Evolutionary conservation across 805 yeast genomes (phyloP).

Genomic region (Ogataea zsoltii): DNA sequence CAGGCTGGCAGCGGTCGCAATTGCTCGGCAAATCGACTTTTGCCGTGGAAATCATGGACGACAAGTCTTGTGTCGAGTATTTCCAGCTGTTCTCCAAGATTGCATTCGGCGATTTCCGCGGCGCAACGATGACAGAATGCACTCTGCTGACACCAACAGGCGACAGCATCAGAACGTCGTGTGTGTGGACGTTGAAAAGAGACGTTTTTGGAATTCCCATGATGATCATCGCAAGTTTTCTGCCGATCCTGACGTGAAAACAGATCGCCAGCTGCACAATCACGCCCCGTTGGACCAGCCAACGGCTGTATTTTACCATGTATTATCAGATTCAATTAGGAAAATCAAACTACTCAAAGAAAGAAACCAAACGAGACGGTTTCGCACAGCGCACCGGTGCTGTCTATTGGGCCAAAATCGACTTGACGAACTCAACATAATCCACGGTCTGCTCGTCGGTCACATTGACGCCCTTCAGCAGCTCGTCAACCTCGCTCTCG

Average conservation of each 20-base stretch:
- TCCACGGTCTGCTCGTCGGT: conserved; percentile 94
- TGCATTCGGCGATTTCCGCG: conserved; percentile 88
- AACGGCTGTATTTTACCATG: neutral
- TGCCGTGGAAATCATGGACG: conserved; percentile 84
- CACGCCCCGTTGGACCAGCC: too few relatives aligned
- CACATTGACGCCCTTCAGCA: conserved; percentile 91
- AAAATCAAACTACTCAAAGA: too few relatives aligned
- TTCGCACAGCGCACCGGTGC: too few relatives aligned
- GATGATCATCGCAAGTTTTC: conserved; percentile 93
- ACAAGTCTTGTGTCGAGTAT: conserved; percentile 80
- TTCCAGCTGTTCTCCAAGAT: conserved; percentile 81
- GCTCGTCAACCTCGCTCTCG: conserved; percentile 92
- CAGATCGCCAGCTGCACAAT: too few relatives aligned
- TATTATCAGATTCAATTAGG: conserved; percentile 1
- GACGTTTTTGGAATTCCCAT: conserved; percentile 96
- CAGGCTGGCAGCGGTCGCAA: conserved; percentile 84
- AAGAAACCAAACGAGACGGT: too few relatives aligned
- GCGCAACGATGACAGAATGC: conserved; percentile 87
- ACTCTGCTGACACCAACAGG: conserved; percentile 62
- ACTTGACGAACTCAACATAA: conserved; percentile 91
- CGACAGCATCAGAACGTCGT: conserved; percentile 66
- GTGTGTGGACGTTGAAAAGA: conserved; percentile 90
- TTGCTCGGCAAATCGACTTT: conserved; percentile 68
- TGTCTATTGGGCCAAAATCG: conserved; percentile 79
- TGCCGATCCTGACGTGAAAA: conserved; percentile 60